A percentile compares a stretch with the other conserved stretches of the same genome.
phyloP scores from a whole-genome alignment of 2,329 filamentous ascomycete species.

The Calonectria leucothoes region DNA sequence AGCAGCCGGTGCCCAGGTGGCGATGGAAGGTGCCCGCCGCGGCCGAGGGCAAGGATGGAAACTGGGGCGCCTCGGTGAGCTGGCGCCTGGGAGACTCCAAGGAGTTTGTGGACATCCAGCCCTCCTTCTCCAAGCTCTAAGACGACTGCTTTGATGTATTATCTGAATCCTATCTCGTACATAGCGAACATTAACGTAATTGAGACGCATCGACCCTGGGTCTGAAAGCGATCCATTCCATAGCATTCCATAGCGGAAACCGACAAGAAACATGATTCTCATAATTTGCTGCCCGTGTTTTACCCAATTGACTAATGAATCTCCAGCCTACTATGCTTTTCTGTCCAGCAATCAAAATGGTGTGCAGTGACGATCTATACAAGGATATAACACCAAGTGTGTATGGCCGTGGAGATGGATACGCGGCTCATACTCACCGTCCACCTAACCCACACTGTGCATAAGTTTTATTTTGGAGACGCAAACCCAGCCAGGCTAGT shows the following conservation, averaged over 20 bases:
- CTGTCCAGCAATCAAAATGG: too few species aligned
- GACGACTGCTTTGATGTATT: background rate
- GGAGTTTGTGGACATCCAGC: conserved; percentile 38
- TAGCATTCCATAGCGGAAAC: background rate
- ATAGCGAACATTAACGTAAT: background rate
- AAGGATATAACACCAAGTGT: background rate
- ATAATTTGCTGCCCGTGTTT: background rate
- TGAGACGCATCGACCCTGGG: background rate
- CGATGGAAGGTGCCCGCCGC: conserved; percentile 57
- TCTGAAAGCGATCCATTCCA: background rate
- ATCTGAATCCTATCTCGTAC: background rate
- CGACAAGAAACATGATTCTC: background rate
- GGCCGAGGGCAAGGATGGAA: conserved; percentile 27
- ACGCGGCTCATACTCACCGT: too few species aligned
- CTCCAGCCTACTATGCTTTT: too few species aligned
- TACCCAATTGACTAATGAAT: too few species aligned
- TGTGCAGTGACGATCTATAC: background rate
- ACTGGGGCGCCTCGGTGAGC: conserved; percentile 48
- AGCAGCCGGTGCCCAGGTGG: conserved; percentile 61
- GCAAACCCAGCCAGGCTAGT: background rate
- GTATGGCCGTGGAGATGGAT: too few species aligned
- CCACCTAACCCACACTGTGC: too few species aligned
- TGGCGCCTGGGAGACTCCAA: conserved; percentile 50
- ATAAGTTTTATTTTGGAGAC: background rate
- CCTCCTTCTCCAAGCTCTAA: conserved; percentile 22